Evolutionary conservation across 345 rosid species (phyloP).

Genomic region (Ricinus communis): DNA sequence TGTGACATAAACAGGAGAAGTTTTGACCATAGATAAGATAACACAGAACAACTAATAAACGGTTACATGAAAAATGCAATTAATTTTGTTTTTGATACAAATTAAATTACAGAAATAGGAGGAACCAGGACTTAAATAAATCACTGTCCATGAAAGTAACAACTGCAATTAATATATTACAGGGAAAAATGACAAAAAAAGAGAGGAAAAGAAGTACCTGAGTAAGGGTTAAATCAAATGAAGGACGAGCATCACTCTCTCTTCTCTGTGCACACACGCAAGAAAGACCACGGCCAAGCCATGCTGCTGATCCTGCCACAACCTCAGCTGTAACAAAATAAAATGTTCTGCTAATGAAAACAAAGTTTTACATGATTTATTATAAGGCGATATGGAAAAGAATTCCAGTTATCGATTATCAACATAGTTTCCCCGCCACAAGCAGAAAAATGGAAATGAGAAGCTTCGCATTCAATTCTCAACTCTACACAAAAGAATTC

Average conservation of each 20-base stretch:
- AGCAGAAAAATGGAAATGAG: not conserved
- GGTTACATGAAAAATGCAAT: not conserved
- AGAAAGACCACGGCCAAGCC: slow-evolving; percentile 97
- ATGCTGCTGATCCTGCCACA: slow-evolving; percentile 98
- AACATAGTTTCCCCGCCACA: no score
- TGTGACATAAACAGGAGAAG: not conserved
- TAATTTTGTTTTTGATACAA: not conserved
- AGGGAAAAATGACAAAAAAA: not conserved
- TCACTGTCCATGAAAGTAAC: not conserved
- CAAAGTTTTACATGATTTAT: slow-evolving; percentile 13
- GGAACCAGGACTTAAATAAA: slow-evolving; percentile 1
- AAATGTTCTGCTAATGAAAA: slow-evolving; percentile 28
- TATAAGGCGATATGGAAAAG: slow-evolving; percentile 14
- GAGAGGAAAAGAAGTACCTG: slow-evolving; percentile 53
- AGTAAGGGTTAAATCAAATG: slow-evolving; percentile 89
- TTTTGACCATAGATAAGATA: not conserved
- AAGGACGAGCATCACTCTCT: slow-evolving; percentile 78
- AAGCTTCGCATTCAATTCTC: not conserved
- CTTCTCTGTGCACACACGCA: slow-evolving; percentile 97
- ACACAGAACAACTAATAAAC: not conserved
- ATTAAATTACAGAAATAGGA: not conserved
- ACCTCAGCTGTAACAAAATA: slow-evolving; percentile 83
- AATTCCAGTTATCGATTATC: not conserved
- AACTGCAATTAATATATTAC: no score
- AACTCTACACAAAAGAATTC: not conserved